Evolutionary conservation across 2,329 filamentous ascomycete genomes (phyloP).

Genomic region (Graphilbum fragrans): DNA sequence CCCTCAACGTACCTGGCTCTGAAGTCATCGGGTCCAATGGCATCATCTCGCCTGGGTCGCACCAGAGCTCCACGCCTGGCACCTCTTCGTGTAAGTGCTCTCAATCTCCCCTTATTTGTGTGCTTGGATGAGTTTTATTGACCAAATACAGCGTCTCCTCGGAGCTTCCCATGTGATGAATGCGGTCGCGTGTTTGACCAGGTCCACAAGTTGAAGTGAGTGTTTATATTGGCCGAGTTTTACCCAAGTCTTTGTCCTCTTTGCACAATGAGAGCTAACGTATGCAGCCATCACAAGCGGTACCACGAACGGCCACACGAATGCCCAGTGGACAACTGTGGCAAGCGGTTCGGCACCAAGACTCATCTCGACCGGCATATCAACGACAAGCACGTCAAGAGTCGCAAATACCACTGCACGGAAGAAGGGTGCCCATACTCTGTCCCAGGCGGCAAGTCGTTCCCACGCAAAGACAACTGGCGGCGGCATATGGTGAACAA

Average conservation of each 20-base stretch:
- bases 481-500: conserved; percentile 50
- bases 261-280: conserved; percentile 10
- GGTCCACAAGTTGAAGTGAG: conserved; percentile 47
- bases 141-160: conserved; percentile 12
- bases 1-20: conserved; percentile 20
- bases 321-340: conserved; percentile 31
- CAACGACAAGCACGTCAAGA: conserved; percentile 49
- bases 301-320: conserved; percentile 46
- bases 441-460: conserved; percentile 42
- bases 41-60: conserved; percentile 25
- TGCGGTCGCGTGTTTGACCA: conserved; percentile 40
- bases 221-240: not conserved
- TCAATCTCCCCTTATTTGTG: not conserved
- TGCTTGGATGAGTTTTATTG: conserved; percentile 5
- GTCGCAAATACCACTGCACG: conserved; percentile 46
- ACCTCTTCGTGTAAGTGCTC: conserved; percentile 14
- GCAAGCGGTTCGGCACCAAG: conserved; percentile 47
- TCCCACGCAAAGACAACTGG: conserved; percentile 52
- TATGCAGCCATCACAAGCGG: conserved; percentile 40
- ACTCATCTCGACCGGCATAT: conserved; percentile 50
- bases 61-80: conserved; percentile 7
- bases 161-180: conserved; percentile 25
- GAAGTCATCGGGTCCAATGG: conserved; percentile 16
- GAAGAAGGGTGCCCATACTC: conserved; percentile 43
- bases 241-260: not conserved